Evolutionary conservation across 192 early-diverging fungal species (phyloP).

Genomic region (Coemansia sp.): DNA sequence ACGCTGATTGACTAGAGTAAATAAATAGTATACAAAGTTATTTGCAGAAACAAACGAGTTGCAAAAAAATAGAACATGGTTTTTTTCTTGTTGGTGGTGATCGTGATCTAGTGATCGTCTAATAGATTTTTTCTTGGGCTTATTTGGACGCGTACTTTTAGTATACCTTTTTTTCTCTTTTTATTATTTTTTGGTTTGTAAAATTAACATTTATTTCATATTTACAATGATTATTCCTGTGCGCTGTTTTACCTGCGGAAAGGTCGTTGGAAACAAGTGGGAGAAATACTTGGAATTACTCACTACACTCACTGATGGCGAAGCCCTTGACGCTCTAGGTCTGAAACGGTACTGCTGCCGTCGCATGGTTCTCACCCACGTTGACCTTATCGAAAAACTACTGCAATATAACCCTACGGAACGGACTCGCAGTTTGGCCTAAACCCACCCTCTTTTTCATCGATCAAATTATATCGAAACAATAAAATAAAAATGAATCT

Average conservation of each 20-base stretch:
- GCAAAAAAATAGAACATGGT: background rate
- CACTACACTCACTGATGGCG: constrained; percentile 64
- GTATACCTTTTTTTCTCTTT: background rate
- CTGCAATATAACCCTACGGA: constrained; percentile 78
- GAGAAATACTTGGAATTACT: constrained; percentile 82
- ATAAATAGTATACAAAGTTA: background rate
- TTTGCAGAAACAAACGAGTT: too few species aligned
- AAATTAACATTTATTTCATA: background rate
- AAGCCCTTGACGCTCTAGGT: constrained; percentile 72
- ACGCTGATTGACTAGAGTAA: background rate
- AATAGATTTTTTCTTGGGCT: background rate
- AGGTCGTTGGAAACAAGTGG: constrained; percentile 98
- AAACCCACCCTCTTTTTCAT: background rate
- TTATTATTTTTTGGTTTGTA: background rate
- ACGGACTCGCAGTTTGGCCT: constrained; percentile 1
- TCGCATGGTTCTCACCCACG: constrained; percentile 96
- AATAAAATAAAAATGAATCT: background rate
- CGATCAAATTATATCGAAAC: background rate
- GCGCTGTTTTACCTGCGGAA: constrained; percentile 97
- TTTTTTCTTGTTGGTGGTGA: background rate
- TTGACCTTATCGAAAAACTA: constrained; percentile 98
- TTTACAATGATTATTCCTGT: constrained; percentile 95
- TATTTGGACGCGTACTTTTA: background rate
- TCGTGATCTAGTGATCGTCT: background rate
- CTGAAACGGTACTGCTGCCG: constrained; percentile 95